These are phyloP conservation scores for Globisporangium middletonii DNA, from an alignment of 352 stramenopile species.

Conservation along the genomic window DNA sequence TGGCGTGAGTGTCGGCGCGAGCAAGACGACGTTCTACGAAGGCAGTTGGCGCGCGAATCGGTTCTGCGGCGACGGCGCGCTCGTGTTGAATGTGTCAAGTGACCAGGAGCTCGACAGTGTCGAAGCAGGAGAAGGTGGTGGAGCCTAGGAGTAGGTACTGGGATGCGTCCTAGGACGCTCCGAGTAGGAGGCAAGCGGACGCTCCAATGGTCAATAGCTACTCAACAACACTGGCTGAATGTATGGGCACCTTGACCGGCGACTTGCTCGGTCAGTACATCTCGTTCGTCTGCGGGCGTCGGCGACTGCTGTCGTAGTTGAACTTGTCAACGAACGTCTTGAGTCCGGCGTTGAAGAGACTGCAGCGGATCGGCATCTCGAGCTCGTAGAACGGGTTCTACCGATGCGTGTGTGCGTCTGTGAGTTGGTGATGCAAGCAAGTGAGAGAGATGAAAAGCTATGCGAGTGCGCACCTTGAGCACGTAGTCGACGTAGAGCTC, in stretches of 20 bases:
- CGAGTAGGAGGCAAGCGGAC: background rate
- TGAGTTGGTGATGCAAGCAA: background rate
- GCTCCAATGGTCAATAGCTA: no score
- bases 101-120: background rate
- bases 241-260: no score
- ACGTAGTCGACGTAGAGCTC: slow-evolving; percentile 95
- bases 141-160: no score
- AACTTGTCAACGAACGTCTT: slow-evolving; percentile 87
- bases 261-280: slow-evolving; percentile 17
- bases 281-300: slow-evolving; percentile 41
- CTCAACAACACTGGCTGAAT: no score
- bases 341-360: slow-evolving; percentile 87
- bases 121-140: background rate
- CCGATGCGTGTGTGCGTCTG: background rate
- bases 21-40: slow-evolving; percentile 54
- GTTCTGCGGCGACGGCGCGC: slow-evolving; percentile 64
- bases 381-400: slow-evolving; percentile 95
- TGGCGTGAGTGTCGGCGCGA: slow-evolving; percentile 6
- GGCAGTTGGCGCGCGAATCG: slow-evolving; percentile 76
- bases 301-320: slow-evolving; percentile 56
- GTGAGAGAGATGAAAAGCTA: background rate
- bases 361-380: slow-evolving; percentile 94
- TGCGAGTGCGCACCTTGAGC: slow-evolving; percentile 70
- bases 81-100: slow-evolving; percentile 44
- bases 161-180: background rate